phyloP scores from a whole-genome alignment of 2,329 filamentous ascomycete genomes.

The Xylaria sp. region DNA sequence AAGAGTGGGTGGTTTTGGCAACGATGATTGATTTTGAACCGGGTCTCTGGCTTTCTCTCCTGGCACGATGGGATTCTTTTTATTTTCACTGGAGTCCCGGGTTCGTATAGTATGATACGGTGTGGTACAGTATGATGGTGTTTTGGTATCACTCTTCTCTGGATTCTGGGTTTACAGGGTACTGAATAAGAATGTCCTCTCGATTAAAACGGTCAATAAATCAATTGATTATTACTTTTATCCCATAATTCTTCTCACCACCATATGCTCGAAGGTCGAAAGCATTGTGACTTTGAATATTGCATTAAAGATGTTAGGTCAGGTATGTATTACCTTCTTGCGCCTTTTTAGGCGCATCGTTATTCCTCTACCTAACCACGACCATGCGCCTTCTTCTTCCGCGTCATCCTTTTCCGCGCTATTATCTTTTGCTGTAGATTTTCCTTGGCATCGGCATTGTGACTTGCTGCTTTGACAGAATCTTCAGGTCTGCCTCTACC shows the following conservation, averaged over 20 bases:
- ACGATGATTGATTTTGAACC: conserved; percentile 18
- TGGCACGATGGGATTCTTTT: neutral
- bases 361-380: conserved; percentile 46
- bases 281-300: neutral
- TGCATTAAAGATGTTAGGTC: neutral
- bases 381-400: conserved; percentile 70
- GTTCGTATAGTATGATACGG: neutral
- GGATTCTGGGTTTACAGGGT: neutral
- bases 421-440: conserved; percentile 79
- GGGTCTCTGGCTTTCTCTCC: neutral
- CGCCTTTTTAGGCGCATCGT: neutral
- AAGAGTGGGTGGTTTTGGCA: conserved; percentile 43
- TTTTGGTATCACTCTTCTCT: neutral
- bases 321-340: neutral
- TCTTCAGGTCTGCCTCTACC: conserved; percentile 32
- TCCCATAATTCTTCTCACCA: neutral
- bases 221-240: neutral
- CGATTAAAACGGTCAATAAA: neutral
- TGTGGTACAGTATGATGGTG: neutral
- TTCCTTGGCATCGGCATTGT: conserved; percentile 49
- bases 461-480: conserved; percentile 44
- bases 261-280: neutral
- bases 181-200: conserved; percentile 8
- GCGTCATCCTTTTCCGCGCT: conserved; percentile 82
- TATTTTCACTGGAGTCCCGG: conserved; percentile 6